Evolutionary conservation across 108 stramenopile genomes (phyloP), one percentile per base, ranked within the genome.

Genomic region (Parietichytrium sp.): DNA sequence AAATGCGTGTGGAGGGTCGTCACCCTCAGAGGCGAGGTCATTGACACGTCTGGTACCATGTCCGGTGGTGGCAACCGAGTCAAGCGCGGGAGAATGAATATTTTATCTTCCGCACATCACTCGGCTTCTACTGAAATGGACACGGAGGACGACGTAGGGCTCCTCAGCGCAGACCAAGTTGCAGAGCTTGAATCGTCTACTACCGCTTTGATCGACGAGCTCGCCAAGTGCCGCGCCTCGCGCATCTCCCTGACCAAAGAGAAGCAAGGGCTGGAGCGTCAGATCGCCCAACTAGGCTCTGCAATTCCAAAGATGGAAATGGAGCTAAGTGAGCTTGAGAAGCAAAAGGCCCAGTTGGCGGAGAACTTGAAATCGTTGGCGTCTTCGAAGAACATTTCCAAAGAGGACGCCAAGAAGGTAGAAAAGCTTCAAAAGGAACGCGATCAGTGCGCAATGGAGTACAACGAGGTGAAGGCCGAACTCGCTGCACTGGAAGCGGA

Each of bases 1-100:
- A 94, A 90, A 78, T 52, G 54, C 55, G 86, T 93, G 7, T 95
- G 93, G 94, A 90, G 96, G 47, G 95, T 98, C 3, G 98, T 99
- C 42, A 97, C 98, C 2, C 38, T 91, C 4, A 91, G 92, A 72
- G 98, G 98, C 7, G 90, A 97, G 81, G 87, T 99, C 51, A 98
- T 99, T 54, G 98, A 98, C 78, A 94, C 93, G 4, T 93, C 94
- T 18, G 98, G 98, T 31, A 95, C 98, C 38, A 99, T 99, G 98
- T 89, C 96, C 0, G 98, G 98, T 16, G 98, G 98, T n/a, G 98
- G 98, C 4, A 92, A 91, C 12, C 81, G 81, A 13, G 91, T 92
- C 29, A 87, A 90, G 30, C 91, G 85, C 49, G 96, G 95, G 4
- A 92, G 92, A 23, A 97, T 97, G 93, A 86, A 88, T 33, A 78